Evolutionary conservation across 2,329 filamentous ascomycete species (phyloP).

Genomic region (Ophiostoma australiae): DNA sequence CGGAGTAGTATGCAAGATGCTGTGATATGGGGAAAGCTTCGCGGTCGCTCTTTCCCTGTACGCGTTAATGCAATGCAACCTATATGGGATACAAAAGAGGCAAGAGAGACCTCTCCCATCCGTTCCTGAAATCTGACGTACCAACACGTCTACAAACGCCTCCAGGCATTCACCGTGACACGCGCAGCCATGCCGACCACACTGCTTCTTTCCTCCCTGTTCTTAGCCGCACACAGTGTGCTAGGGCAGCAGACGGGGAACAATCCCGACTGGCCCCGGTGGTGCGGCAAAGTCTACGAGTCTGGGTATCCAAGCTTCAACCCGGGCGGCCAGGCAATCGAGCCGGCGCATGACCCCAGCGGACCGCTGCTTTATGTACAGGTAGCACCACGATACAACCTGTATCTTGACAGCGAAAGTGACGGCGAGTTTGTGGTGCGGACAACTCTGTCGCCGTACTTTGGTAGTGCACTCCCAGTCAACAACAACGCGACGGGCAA

Average conservation of each 20-base stretch:
- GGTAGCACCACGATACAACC: constrained; percentile 43
- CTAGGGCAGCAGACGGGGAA: constrained; percentile 36
- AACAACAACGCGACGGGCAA: neutral
- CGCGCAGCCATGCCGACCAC: neutral
- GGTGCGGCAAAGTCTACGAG: constrained; percentile 47
- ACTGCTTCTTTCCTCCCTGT: neutral
- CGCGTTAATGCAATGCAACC: constrained; percentile 2
- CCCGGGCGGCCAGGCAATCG: constrained; percentile 41
- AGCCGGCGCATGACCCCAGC: constrained; percentile 33
- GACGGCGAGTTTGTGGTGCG: constrained; percentile 43
- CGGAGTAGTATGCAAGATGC: neutral
- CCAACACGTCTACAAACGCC: neutral
- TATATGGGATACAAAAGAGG: neutral
- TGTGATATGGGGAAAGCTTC: constrained; percentile 1
- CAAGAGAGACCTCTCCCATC: neutral
- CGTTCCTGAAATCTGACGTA: neutral
- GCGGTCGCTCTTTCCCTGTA: neutral
- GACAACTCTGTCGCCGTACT: constrained; percentile 40
- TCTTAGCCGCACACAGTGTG: neutral
- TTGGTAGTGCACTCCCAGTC: constrained; percentile 37
- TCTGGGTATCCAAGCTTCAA: constrained; percentile 41
- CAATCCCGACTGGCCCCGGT: constrained; percentile 42
- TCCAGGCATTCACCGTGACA: neutral
- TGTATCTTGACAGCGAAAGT: constrained; percentile 42
- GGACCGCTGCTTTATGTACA: constrained; percentile 41